Base-by-base conservation (phyloP, 2,329 filamentous ascomycete species). In the Aureobasidium vineae region DNA sequence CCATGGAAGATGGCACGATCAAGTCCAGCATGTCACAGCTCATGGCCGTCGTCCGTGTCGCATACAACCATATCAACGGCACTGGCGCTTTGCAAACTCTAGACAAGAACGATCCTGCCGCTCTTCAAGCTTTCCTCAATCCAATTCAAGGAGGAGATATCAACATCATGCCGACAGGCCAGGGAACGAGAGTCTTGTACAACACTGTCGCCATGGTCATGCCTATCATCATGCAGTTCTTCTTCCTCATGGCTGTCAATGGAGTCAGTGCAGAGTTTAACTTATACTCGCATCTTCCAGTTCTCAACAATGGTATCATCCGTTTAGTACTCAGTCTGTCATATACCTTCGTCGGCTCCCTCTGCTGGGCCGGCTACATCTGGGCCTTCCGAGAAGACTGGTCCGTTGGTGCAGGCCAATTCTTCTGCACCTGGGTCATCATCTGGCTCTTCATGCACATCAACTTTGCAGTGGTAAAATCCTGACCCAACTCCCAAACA, bases 141-240 rank as follows among this genome's bases (percentile, higher is more conserved):
- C 80, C 81, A 1, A 80, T 80, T 73, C 67, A 69, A 8, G 69
- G 78, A 5, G 67, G 70, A 5, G 71, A 70, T 2, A 68, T 75
- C 54, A 77, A 82, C 69, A 74, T 82, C 63, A 76, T 80, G 64
- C 72, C 76, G 0, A 81, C 79, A 0, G 65, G 72, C 0, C 79
- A 82, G 68, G 79, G 79, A 3, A 75, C 78, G 1, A 72, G 78
- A 1, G 70, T 79, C 0, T 74, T 82, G 61, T 80, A 81, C 71
- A 82, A 82, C 68, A 82, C 79, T 0, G 70, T 81, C 7, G 73
- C 76, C 3, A 77, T 82, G 61, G 78, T 81, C 54, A 73, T 82
- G 38, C 77, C 80, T n/a, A 70, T 82, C 13, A 77, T 83, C 40
- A 77, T 80, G 65, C 77, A 82, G 68, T 83, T 83, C 73, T 82